Evolutionary conservation across 306 rosid species (phyloP).

Genomic region (Hippophae tibetana): DNA sequence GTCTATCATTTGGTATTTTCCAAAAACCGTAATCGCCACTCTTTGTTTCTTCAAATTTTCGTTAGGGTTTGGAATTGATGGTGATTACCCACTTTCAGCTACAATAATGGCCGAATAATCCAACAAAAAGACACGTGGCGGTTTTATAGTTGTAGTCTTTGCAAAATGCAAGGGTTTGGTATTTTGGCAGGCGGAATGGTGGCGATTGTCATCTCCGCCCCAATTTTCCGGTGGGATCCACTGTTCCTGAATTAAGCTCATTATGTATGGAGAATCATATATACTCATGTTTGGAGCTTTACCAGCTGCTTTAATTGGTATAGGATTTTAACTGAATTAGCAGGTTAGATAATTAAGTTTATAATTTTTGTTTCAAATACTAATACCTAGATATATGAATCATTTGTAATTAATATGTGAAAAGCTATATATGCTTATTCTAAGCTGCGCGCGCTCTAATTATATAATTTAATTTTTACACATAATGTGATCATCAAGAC

Average conservation of each 20-base stretch:
- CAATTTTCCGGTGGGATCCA: slow-evolving; percentile 12
- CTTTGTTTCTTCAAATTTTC: slow-evolving; percentile 44
- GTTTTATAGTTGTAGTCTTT: slow-evolving; percentile 55
- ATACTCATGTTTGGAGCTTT: slow-evolving; percentile 60
- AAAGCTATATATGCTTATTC: no score
- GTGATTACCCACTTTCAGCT: slow-evolving; percentile 63
- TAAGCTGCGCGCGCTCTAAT: no score
- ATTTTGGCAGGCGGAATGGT: slow-evolving; percentile 48
- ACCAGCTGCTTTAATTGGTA: slow-evolving; percentile 25
- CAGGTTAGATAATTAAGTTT: no score
- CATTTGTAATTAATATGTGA: no score
- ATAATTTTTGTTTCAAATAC: no score
- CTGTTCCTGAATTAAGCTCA: slow-evolving; percentile 26
- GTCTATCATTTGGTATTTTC: slow-evolving; percentile 32
- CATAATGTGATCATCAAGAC: no score
- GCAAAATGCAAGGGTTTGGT: slow-evolving; percentile 70
- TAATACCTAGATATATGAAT: no score
- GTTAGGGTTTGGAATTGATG: slow-evolving; percentile 46
- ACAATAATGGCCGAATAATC: slow-evolving; percentile 69
- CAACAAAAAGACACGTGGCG: slow-evolving; percentile 41
- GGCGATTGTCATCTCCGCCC: slow-evolving; percentile 31
- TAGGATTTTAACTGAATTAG: no score
- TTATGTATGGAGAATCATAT: slow-evolving; percentile 43
- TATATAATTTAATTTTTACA: no score
- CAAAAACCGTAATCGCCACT: slow-evolving; percentile 23